Percentiles rank a stretch among this genome's conserved stretches.
phyloP scores from a whole-genome alignment of 768 basidiomycete species.

The Gymnopilus dilepis region DNA sequence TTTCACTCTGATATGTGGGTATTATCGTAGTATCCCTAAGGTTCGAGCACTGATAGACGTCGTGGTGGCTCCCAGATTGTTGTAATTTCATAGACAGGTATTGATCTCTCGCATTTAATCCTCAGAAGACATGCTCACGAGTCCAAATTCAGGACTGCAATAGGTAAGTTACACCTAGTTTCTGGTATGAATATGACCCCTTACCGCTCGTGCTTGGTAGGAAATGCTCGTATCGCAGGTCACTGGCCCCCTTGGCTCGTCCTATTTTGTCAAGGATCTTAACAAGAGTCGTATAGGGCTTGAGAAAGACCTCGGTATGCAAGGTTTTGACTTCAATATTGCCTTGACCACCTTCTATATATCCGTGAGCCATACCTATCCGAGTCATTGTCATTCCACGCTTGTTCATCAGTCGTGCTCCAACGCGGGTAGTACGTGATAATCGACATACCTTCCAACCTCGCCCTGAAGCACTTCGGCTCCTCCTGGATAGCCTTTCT shows the following conservation, averaged over 20 bases:
- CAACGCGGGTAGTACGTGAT: conserved; percentile 37
- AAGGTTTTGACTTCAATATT: conserved; percentile 46
- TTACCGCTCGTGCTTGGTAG: not conserved
- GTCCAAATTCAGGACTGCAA: conserved; percentile 21
- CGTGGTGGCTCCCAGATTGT: conserved; percentile 32
- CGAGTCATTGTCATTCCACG: not conserved
- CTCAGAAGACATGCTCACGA: not conserved
- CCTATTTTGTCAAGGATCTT: too few relatives aligned
- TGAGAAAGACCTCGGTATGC: conserved; percentile 47
- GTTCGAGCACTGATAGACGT: conserved; percentile 1
- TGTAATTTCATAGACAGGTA: conserved; percentile 46
- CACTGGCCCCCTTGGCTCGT: too few relatives aligned
- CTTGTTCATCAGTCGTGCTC: not conserved
- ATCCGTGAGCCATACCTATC: conserved; percentile 30
- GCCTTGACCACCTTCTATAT: conserved; percentile 48
- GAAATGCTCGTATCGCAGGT: conserved; percentile 33
- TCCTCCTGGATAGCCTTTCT: conserved; percentile 43
- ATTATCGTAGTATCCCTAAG: not conserved
- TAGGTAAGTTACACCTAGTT: conserved; percentile 19
- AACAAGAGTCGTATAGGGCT: too few relatives aligned
- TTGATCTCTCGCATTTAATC: not conserved
- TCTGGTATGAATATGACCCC: not conserved
- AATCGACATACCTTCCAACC: conserved; percentile 47
- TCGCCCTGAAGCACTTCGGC: conserved; percentile 46
- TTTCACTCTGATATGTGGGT: conserved; percentile 46